Evolutionary conservation across 805 yeast species (phyloP).

Genomic region (Saturnispora dispora): DNA sequence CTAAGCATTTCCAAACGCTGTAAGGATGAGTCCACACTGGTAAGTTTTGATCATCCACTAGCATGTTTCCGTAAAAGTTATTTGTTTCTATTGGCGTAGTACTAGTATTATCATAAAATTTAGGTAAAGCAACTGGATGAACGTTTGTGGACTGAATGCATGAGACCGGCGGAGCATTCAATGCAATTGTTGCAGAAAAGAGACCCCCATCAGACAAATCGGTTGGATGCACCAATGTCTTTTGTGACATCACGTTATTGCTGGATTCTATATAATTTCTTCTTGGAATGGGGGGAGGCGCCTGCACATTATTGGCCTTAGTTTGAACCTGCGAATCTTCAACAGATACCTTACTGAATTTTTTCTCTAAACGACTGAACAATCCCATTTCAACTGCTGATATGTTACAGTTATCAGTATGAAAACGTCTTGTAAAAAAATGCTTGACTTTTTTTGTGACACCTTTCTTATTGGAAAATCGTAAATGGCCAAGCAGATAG

Average conservation of each 20-base stretch:
- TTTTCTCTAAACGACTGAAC: constrained; percentile 11
- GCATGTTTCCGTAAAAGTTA: constrained; percentile 67
- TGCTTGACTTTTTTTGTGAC: not conserved
- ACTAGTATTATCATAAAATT: constrained; percentile 27
- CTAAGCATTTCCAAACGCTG: constrained; percentile 53
- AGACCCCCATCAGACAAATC: constrained; percentile 8
- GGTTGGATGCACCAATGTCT: not conserved
- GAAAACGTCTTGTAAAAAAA: not conserved
- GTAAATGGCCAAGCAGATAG: constrained; percentile 29
- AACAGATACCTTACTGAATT: not conserved
- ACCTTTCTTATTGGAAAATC: not conserved
- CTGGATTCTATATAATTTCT: constrained; percentile 16
- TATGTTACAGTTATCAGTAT: not conserved
- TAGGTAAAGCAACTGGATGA: constrained; percentile 57
- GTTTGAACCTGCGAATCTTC: not conserved
- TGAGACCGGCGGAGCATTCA: constrained; percentile 15
- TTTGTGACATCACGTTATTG: not conserved
- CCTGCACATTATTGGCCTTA: not conserved
- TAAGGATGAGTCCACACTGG: constrained; percentile 83
- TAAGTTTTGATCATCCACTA: constrained; percentile 54
- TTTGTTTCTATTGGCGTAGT: constrained; percentile 59
- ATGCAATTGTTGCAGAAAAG: constrained; percentile 16
- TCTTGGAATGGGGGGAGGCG: constrained; percentile 20
- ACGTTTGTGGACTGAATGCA: constrained; percentile 42
- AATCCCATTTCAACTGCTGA: constrained; percentile 16